Base-by-base conservation (phyloP, 2,329 filamentous ascomycete genomes). In the Claviceps capensis region DNA sequence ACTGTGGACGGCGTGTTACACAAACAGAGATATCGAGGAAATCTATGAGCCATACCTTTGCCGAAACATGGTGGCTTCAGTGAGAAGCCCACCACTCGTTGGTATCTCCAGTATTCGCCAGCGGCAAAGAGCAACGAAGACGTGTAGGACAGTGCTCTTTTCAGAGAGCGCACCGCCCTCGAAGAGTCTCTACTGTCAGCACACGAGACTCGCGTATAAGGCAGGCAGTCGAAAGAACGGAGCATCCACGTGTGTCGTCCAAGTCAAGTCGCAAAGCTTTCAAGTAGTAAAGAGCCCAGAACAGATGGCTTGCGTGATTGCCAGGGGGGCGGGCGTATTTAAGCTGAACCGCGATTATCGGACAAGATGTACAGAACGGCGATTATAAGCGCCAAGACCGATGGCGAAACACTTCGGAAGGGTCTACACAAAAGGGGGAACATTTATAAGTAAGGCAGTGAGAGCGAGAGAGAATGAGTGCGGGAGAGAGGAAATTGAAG, bases 51-150 rank as follows among this genome's bases (percentile, higher is more conserved):
- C 44, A 47, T 50, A 55, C 56, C 56, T 54, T 53, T 58, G 56
- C 41, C 55, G 53, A 52, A 58, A 58, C 56, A 58, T 58, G 51
- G 49, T 51, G 53, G 34, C 34, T 37, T 52, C 17, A n/a, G 36
- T 34, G 46, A 19, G 47, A 37, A 34, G 34, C 38, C 41, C 30
- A 17, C 47, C 42, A 38, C 30, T 36, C n/a, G 19, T 34, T 22
- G 40, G 34, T 49, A 43, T 46, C 22, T 19, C 42, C 13, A 41
- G 43, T 34, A 4, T 11, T 11, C 30, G 30, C 30, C 19, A 19
- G 49, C 42, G 30, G 46, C 34, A 19, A 50, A 17, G n/a, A n/a
- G 34, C 11, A 34, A 26, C 22, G 19, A 34, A 23, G 37, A 38
- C 19, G 30, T 43, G n/a, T 42, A 9, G 30, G 11, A 26, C 26